A percentile compares a stretch with the other conserved stretches of the same genome.
These are phyloP conservation scores for Coemansia sp. DNA, from an alignment of 192 early-diverging fungal species.

Conservation along the genomic window DNA sequence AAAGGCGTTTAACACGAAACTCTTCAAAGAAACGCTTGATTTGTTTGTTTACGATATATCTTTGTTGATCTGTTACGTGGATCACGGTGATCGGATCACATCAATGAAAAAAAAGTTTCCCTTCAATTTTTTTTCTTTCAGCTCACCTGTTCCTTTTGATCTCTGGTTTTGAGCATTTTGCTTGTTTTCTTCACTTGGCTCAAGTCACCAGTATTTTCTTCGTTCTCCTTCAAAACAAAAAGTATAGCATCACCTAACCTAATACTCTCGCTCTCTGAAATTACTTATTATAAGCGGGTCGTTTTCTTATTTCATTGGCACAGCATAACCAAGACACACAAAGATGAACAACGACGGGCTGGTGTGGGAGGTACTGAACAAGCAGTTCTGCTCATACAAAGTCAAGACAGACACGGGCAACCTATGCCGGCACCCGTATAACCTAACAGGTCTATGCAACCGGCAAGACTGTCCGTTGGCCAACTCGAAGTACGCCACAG, in stretches of 20 bases:
- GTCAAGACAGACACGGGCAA: conserved; percentile 88
- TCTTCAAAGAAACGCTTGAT: not conserved
- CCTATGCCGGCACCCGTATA: conserved; percentile 96
- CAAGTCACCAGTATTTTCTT: not conserved
- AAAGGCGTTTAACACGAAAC: not conserved
- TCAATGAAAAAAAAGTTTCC: conserved; percentile 13
- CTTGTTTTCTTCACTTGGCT: not conserved
- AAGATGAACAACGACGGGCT: conserved; percentile 69
- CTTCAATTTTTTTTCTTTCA: conserved; percentile 4
- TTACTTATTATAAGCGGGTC: too few species aligned
- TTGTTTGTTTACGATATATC: conserved; percentile 3
- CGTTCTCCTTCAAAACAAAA: not conserved
- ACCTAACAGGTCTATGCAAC: conserved; percentile 95
- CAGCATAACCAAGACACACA: not conserved
- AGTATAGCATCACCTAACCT: not conserved
- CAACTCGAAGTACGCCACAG: conserved; percentile 92
- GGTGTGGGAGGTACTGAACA: conserved; percentile 94
- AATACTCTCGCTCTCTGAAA: not conserved
- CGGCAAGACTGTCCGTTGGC: conserved; percentile 92
- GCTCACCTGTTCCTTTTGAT: not conserved
- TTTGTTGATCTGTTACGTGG: not conserved
- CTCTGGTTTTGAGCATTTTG: not conserved
- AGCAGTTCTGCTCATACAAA: conserved; percentile 98
- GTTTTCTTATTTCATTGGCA: too few species aligned
- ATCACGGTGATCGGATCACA: not conserved